phyloP scores from a whole-genome alignment of 129 eudicot species.

The Cynara cardunculus region DNA sequence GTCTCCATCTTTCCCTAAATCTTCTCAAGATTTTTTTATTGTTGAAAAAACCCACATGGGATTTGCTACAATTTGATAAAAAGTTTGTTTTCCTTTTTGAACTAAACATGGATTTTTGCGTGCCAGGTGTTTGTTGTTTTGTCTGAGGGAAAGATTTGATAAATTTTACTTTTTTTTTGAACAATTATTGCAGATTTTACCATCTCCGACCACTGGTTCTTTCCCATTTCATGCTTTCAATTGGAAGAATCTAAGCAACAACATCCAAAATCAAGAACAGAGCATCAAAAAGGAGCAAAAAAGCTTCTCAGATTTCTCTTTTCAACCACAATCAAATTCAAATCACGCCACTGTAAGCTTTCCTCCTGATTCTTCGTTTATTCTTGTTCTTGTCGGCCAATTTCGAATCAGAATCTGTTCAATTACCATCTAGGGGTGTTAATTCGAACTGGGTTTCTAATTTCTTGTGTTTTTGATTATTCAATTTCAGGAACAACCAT shows the following conservation, averaged over 20 bases:
- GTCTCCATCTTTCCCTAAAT: not conserved
- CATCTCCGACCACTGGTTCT: slow-evolving; percentile 94
- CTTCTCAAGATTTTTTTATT: too few species aligned
- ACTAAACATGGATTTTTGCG: not conserved
- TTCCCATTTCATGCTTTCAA: slow-evolving; percentile 55
- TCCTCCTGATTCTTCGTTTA: not conserved
- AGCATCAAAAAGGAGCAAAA: slow-evolving; percentile 45
- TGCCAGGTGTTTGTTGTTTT: slow-evolving; percentile 10
- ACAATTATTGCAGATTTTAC: slow-evolving; percentile 52
- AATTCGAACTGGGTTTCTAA: not conserved
- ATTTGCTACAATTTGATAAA: not conserved
- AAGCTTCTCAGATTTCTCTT: slow-evolving; percentile 66
- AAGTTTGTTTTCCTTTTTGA: slow-evolving; percentile 4
- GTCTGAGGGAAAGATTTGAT: not conserved
- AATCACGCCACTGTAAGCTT: slow-evolving; percentile 26
- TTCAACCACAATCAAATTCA: slow-evolving; percentile 42
- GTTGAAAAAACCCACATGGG: not conserved
- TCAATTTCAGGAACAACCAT: slow-evolving; percentile 38
- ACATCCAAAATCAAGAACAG: slow-evolving; percentile 31
- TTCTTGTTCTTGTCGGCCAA: too few species aligned
- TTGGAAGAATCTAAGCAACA: slow-evolving; percentile 50
- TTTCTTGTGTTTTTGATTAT: not conserved
- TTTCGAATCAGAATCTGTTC: too few species aligned
- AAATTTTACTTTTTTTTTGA: not conserved
- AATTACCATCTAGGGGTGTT: too few species aligned